Base-by-base conservation (phyloP, 176 grass and related monocot species). In the Juncus inflexus region DNA sequence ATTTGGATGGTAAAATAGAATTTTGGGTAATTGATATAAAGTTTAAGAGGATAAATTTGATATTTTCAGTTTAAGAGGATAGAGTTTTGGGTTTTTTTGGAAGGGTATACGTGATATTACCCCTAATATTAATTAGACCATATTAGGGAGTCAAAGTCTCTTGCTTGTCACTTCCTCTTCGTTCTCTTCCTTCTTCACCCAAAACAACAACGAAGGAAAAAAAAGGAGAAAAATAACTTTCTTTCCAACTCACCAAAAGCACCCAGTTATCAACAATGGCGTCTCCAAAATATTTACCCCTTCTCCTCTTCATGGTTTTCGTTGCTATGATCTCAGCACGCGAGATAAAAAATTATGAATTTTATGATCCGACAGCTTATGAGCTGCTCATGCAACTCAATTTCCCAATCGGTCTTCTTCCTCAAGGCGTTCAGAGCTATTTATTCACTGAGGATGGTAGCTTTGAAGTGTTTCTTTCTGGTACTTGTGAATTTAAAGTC, bases 381-480 rank as follows among this genome's bases (percentile, higher is more conserved):
- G 78, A 90, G 58, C 62, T 90, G 12, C 82, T 95, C 80, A 72
- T 86, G 63, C 55, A 14, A 38, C 83, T 82, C 64, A 77, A 81
- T 60, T 82, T 95, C 60, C 86, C 86, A 5, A 77, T 58, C 4
- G 78, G 83, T 35, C 80, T 95, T 60, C 83, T 95, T 76, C 90
- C 86, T 11, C 55, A 35, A 12, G 87, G 86, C 12, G 78, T 74
- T 28, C 63, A 77, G 64, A 82, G 83, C 56, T 95, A 95, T 80
- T 79, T 84, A 60, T 80, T 90, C 66, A 79, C 67, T n/a, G 7
- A 35, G 40, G 86, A 83, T 56, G 90, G 90, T 66, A 60, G 66
- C 59, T 90, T 90, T 52, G 72, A 86, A 76, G 40, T 90, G 55
- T 90, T 80, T 79, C 82, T 90, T 61, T 78, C 78, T 47, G 79